Base-by-base conservation (phyloP, 2,329 filamentous ascomycete genomes). In the Berkeleyomyces basicola region DNA sequence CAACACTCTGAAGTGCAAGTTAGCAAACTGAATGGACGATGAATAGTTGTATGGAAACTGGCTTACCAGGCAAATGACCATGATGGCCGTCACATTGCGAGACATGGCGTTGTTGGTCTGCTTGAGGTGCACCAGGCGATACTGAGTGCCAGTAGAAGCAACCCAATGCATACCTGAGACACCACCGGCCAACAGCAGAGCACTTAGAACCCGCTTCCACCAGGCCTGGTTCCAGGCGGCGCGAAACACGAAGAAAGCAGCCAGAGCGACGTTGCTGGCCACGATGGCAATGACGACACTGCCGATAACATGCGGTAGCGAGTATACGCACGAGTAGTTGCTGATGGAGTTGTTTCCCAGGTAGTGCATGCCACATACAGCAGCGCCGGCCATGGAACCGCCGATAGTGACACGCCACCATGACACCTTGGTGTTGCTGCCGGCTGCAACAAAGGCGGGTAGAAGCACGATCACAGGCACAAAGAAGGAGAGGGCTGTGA, bases 121-220 rank as follows among this genome's bases (percentile, higher is more conserved):
- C 58, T 76, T 74, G 60, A 78, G 70, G 53, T 76, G 70, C 66
- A 79, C 72, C 60, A 88, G 72, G 51, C 77, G 78, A 70, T 91
- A 93, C 7, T 72, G 71, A 3, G 88, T 93, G 14, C 87, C 87
- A 9, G 82, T 78, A 3, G 85, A 80, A 40, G 86, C 89, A 63
- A 86, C 86, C 86, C 88, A 95, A 73, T 95, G 89, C 89, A 95
- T 93, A 0, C 87, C 88, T 7, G 85, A 90, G 1, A 93, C 87
- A 47, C 86, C 88, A 14, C 81, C 77, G 7, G 87, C 86, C 47
- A 95, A 77, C 16, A 90, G 72, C 55, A 82, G 73, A 7, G 85
- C 86, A 65, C 84, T 88, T 1, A 84, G 68, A 7, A 79, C 73
- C 64, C 88, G 78, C 70, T 89, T 88, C 85, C 85, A 90, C 82